Evolutionary conservation across 441 rosid species (phyloP).

Genomic region (Manihot esculenta): DNA sequence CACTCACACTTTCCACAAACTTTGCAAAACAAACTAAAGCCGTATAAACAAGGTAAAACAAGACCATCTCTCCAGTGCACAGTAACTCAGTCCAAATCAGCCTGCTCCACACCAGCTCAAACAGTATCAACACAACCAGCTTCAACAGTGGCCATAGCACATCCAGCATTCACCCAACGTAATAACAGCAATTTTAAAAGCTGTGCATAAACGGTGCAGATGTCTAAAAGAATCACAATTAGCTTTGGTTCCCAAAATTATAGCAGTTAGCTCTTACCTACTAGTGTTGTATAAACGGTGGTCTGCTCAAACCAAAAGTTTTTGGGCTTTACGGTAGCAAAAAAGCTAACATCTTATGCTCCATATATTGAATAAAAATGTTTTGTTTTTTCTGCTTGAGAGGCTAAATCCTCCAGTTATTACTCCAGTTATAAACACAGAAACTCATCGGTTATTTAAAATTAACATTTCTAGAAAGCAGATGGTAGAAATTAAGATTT

Average conservation of each 20-base stretch:
- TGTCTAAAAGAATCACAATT: constrained; percentile 2
- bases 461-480: background rate
- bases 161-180: too few relatives aligned
- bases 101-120: too few relatives aligned
- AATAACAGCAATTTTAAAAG: too few relatives aligned
- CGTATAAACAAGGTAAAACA: too few relatives aligned
- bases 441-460: constrained; percentile 1
- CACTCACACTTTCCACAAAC: too few relatives aligned
- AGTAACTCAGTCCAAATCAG: too few relatives aligned
- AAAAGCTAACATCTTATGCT: constrained; percentile 1
- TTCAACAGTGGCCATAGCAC: too few relatives aligned
- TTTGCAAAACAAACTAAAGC: too few relatives aligned
- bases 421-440: background rate
- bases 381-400: background rate
- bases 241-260: background rate
- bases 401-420: background rate
- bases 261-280: too few relatives aligned
- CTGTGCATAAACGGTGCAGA: background rate
- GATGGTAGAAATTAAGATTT: background rate
- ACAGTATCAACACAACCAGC: too few relatives aligned
- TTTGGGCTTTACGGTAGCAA: background rate
- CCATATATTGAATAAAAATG: background rate
- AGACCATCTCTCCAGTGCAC: too few relatives aligned
- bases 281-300: background rate
- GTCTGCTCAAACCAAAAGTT: background rate